Conservation (phyloP, 306 rosid species). For the Lathyrus oleraceus region DNA sequence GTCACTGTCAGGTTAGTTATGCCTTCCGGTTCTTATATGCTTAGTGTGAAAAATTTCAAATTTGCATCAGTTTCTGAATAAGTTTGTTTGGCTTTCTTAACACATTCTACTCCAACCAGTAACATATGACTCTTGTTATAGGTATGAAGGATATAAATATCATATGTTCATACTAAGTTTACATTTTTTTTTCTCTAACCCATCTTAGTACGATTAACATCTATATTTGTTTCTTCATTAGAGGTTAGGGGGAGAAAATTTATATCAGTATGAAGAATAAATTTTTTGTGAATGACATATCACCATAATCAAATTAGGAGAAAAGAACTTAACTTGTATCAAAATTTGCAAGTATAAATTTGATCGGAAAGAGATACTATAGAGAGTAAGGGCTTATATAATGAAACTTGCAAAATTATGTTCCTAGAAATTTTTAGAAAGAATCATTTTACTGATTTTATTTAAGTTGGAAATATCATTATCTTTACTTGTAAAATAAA, state of each 20-base stretch:
- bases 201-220: conserved; percentile 3
- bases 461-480: conserved; percentile 15
- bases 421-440: not conserved
- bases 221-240: conserved; percentile 10
- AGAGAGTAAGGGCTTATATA: conserved; percentile 8
- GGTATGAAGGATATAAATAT: conserved; percentile 13
- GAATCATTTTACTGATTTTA: conserved; percentile 8
- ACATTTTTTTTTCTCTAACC: conserved; percentile 18
- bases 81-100: conserved; percentile 12
- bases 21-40: conserved; percentile 27
- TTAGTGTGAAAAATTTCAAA: conserved; percentile 11
- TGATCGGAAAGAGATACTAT: not conserved
- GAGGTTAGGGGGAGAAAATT: not conserved
- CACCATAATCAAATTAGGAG: conserved; percentile 13
- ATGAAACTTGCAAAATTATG: conserved; percentile 12
- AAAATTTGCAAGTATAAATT: not conserved
- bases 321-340: conserved; percentile 12
- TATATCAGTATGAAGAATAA: conserved; percentile 13
- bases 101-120: not conserved
- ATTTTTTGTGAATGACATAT: not conserved
- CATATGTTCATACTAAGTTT: conserved; percentile 11
- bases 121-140: conserved; percentile 2
- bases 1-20: conserved; percentile 82
- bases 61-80: conserved; percentile 23
- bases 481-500: not conserved